phyloP scores from a whole-genome alignment of 345 rosid species.

The Mercurialis annua region DNA sequence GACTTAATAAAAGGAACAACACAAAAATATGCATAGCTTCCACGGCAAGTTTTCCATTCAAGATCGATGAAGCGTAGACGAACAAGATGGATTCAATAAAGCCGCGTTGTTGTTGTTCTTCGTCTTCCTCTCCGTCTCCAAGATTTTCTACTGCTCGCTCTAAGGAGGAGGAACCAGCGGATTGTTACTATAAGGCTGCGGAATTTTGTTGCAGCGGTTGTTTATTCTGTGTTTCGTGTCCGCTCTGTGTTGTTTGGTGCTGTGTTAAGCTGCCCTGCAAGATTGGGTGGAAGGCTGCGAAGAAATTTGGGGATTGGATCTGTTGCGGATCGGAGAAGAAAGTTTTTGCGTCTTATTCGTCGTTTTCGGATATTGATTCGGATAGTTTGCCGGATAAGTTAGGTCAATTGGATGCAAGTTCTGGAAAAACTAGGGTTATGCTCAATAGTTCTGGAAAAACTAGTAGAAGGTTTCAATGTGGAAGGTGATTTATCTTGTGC shows the following conservation, averaged over 20 bases:
- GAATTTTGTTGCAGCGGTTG: slow-evolving; percentile 56
- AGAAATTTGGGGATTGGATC: slow-evolving; percentile 21
- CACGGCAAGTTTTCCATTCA: not conserved
- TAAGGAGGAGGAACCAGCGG: slow-evolving; percentile 7
- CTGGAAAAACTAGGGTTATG: slow-evolving; percentile 7
- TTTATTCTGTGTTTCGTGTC: slow-evolving; percentile 55
- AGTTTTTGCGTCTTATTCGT: slow-evolving; percentile 52
- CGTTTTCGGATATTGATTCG: slow-evolving; percentile 66
- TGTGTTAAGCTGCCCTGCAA: slow-evolving; percentile 56
- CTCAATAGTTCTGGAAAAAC: slow-evolving; percentile 3
- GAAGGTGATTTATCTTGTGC: not conserved
- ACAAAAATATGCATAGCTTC: too few relatives aligned
- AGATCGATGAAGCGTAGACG: not conserved
- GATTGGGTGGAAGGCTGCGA: slow-evolving; percentile 43
- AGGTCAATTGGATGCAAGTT: slow-evolving; percentile 2
- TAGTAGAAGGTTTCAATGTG: slow-evolving; percentile 5
- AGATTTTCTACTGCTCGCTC: not conserved
- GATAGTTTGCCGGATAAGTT: slow-evolving; percentile 23
- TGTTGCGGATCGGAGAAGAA: slow-evolving; percentile 35
- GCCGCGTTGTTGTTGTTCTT: not conserved
- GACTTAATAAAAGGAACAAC: too few relatives aligned
- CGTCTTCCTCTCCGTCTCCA: not conserved
- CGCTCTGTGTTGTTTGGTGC: slow-evolving; percentile 54
- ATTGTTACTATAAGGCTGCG: slow-evolving; percentile 25
- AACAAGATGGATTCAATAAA: slow-evolving; percentile 16